These are phyloP conservation scores for Fusarium buharicum DNA, from an alignment of 2,329 filamentous ascomycete genomes.

Conservation along the genomic window DNA sequence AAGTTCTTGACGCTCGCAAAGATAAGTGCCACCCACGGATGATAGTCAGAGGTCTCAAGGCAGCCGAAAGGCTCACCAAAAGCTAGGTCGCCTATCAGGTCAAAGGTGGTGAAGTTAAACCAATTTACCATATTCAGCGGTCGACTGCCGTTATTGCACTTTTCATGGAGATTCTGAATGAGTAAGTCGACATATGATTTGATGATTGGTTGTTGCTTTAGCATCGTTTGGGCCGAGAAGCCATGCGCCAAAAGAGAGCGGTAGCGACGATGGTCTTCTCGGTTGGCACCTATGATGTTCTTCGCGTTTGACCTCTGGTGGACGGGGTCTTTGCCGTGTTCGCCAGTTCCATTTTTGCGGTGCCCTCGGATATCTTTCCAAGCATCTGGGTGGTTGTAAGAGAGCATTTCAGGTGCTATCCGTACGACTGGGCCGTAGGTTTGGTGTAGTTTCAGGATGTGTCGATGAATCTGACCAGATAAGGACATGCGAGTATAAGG, in stretches of 20 bases:
- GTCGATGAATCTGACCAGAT: constrained; percentile 24
- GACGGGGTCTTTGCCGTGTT: neutral
- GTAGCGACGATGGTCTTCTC: constrained; percentile 37
- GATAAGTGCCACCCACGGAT: constrained; percentile 41
- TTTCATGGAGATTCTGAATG: neutral
- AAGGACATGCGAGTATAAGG: constrained; percentile 19
- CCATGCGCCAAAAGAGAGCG: constrained; percentile 42
- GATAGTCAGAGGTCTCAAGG: constrained; percentile 38
- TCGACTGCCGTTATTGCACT: neutral
- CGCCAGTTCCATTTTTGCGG: neutral
- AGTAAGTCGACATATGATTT: constrained; percentile 38
- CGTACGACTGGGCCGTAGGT: constrained; percentile 52
- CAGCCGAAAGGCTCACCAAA: constrained; percentile 48
- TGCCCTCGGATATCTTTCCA: constrained; percentile 56
- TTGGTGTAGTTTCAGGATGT: constrained; percentile 35
- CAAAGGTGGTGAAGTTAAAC: constrained; percentile 48
- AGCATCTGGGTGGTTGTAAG: constrained; percentile 50
- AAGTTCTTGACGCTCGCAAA: constrained; percentile 12
- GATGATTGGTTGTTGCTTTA: constrained; percentile 47
- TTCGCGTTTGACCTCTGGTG: neutral
- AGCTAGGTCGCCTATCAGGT: constrained; percentile 47
- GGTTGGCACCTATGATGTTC: neutral
- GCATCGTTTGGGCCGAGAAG: constrained; percentile 47
- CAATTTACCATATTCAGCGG: constrained; percentile 40
- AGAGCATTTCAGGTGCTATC: constrained; percentile 53